A percentile compares a stretch with the other conserved stretches of the same genome.
phyloP scores from a whole-genome alignment of 345 rosid genomes.

The Citrus unshiu region DNA sequence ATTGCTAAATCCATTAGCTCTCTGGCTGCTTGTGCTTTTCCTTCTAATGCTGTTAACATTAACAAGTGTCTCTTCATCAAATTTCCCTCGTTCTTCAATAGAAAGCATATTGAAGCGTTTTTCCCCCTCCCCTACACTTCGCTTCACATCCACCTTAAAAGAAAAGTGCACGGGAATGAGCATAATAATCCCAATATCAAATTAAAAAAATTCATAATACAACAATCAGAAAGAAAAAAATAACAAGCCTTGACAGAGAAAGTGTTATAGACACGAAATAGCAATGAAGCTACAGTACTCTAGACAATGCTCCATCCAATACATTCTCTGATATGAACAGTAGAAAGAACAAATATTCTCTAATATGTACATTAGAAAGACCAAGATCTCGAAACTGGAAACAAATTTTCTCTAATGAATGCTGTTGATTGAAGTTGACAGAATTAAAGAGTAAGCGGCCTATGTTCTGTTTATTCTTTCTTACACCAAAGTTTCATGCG shows the following conservation, averaged over 20 bases:
- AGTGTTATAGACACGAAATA: neutral
- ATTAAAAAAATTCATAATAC: neutral
- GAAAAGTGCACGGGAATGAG: neutral
- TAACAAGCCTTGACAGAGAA: neutral
- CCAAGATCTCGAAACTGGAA: neutral
- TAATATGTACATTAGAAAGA: neutral
- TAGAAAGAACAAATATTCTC: neutral
- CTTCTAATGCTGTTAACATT: slow-evolving; percentile 77
- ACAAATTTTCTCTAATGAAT: neutral
- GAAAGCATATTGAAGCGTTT: slow-evolving; percentile 89
- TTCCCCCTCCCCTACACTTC: slow-evolving; percentile 75
- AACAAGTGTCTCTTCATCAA: slow-evolving; percentile 92
- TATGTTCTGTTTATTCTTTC: neutral
- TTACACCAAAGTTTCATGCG: neutral
- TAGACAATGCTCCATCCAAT: too few relatives aligned
- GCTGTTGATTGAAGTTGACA: neutral
- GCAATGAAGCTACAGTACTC: neutral
- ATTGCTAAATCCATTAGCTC: slow-evolving; percentile 68
- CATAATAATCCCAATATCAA: neutral
- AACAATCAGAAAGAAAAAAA: neutral
- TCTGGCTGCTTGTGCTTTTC: slow-evolving; percentile 50
- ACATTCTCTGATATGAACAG: neutral
- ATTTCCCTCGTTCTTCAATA: slow-evolving; percentile 93
- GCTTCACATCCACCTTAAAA: slow-evolving; percentile 70
- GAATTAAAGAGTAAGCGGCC: neutral